phyloP scores from a whole-genome alignment of 208 protist species.

The Entamoeba invadens region DNA sequence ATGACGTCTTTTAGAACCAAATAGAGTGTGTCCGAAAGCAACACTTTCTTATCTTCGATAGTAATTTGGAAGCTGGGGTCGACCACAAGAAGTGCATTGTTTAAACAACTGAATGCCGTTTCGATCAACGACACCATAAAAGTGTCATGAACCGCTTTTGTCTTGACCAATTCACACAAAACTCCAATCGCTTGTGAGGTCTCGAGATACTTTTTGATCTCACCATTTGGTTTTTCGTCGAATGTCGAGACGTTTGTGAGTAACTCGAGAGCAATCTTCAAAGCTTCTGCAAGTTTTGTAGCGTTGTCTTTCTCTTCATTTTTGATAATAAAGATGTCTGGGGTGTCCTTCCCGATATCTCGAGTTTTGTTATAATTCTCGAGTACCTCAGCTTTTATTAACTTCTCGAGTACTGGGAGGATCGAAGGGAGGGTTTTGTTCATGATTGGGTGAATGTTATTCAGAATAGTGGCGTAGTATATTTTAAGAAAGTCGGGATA shows the following conservation, averaged over 20 bases:
- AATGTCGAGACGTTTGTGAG: background rate
- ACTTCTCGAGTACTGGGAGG: background rate
- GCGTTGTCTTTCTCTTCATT: background rate
- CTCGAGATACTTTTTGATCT: background rate
- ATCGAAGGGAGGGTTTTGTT: background rate
- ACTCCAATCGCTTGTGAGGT: background rate
- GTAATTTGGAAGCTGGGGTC: background rate
- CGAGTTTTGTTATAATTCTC: background rate
- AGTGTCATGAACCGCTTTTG: no score
- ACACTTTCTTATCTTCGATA: background rate
- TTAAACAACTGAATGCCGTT: background rate
- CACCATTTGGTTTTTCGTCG: background rate
- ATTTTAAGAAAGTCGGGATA: background rate
- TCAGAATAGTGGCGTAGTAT: background rate
- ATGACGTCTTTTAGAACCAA: background rate
- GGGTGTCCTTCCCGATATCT: background rate
- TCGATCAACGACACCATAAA: background rate
- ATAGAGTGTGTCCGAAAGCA: background rate
- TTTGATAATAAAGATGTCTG: background rate
- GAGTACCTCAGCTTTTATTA: background rate
- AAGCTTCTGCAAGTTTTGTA: background rate
- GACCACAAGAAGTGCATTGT: background rate
- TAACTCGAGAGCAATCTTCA: background rate
- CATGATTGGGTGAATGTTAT: background rate
- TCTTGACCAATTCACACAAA: background rate